phyloP scores from a whole-genome alignment of 345 rosid genomes.

The Angophora floribunda region DNA sequence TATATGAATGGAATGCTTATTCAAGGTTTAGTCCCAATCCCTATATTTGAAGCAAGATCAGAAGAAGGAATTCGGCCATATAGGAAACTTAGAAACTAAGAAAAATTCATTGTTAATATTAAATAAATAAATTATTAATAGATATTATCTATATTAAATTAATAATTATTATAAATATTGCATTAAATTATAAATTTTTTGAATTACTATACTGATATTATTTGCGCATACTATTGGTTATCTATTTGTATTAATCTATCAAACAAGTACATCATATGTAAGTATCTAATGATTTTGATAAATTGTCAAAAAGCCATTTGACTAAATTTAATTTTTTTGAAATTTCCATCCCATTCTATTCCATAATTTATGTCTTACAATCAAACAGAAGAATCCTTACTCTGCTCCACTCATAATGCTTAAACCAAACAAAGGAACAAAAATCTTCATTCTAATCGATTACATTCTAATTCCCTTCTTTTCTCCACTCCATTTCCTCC shows the following conservation, averaged over 20 bases:
- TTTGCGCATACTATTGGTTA: not conserved
- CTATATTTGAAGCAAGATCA: not conserved
- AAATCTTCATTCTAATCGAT: not conserved
- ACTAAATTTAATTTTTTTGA: not conserved
- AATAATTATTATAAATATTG: not conserved
- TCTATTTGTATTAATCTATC: not conserved
- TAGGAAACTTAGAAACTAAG: not conserved
- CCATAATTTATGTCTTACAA: not conserved
- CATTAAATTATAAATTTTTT: not conserved
- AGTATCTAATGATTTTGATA: not conserved
- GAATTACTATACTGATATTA: not conserved
- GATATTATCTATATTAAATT: not conserved
- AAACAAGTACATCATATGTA: not conserved
- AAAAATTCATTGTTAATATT: not conserved
- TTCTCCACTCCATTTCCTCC: not conserved
- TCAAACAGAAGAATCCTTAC: no score
- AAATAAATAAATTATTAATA: not conserved
- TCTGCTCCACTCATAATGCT: no score
- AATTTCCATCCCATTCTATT: not conserved
- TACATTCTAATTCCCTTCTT: not conserved
- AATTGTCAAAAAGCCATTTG: not conserved
- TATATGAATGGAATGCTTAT: not conserved
- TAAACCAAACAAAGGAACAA: no score
- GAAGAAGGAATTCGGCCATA: not conserved
- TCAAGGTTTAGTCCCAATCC: not conserved